Base-by-base conservation (phyloP, 805 yeast species). In the Peterozyma xylosa region DNA sequence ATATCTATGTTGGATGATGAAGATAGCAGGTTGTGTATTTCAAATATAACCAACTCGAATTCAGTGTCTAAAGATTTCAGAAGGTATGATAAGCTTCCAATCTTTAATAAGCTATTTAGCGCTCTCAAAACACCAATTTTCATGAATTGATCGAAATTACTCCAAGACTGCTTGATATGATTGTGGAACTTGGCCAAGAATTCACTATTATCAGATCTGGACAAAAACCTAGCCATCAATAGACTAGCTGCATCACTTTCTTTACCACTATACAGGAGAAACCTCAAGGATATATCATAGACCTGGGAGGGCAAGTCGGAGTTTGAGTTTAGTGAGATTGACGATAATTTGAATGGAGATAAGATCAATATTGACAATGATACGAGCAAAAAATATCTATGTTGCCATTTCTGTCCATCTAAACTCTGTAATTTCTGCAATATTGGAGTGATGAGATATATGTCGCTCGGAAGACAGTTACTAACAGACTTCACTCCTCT, bases 291-390 rank as follows among this genome's bases (percentile, higher is more conserved):
- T 7, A 71, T 48, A 0, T 50, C 46, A 37, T 66, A 71, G 1
- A 82, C 52, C 2, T 56, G 42, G 1, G 53, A 49, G 4, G 73
- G 53, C 6, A 74, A 57, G 0, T 59, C 45, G 0, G 55, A 45
- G 4, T 21, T 21, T 2, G 56, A 48, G 2, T 60, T 60, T 9
- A 35, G 17, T 10, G 43, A 39, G 13, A 82, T 59, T 0, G 61
- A 49, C 1, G 58, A 60, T 21, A 90, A 63, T 2, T 76, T 71
- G 54, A 90, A 89, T 0, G 98, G 97, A 0, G 81, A 76, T n/a
- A 85, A 63, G 0, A 80, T 72, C 17, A 89, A 62, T 9, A 82
- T 76, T 0, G 82, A 72, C 9, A 87, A 67, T 96, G 96, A 90
- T 3, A 84, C 64, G 9, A 88, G 59, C 36, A 79, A 55, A 10